Evolutionary conservation across 768 basidiomycete genomes (phyloP).

Genomic region (Gautieria morchelliformis): DNA sequence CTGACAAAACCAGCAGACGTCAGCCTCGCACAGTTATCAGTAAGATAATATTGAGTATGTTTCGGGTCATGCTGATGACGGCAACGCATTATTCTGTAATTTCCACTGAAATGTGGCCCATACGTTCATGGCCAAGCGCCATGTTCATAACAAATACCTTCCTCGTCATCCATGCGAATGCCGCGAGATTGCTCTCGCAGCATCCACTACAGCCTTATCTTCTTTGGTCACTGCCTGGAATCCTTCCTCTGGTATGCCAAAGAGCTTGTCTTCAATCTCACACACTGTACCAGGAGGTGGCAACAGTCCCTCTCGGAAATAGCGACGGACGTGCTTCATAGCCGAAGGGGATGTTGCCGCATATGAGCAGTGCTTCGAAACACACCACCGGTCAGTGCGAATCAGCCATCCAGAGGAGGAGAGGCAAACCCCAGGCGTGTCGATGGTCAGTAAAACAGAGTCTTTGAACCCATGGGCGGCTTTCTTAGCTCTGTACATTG

Average conservation of each 20-base stretch:
- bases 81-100: too few relatives aligned
- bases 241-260: background rate
- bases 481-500: conserved; percentile 3
- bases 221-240: background rate
- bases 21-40: too few relatives aligned
- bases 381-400: background rate
- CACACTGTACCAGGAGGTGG: conserved; percentile 17
- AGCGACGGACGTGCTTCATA: conserved; percentile 14
- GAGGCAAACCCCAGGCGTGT: conserved; percentile 7
- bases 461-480: conserved; percentile 5
- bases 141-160: background rate
- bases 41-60: too few relatives aligned
- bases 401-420: background rate
- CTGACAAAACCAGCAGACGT: too few relatives aligned
- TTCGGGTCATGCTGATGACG: too few relatives aligned
- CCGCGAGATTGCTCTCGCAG: background rate
- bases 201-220: background rate
- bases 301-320: conserved; percentile 18
- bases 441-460: conserved; percentile 3
- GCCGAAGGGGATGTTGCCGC: conserved; percentile 14
- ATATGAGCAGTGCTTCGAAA: conserved; percentile 12
- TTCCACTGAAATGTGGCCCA: too few relatives aligned
- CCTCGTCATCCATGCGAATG: background rate
- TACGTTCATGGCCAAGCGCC: too few relatives aligned
- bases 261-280: conserved; percentile 11